Percentiles rank a stretch among this genome's conserved stretches.
These are phyloP conservation scores for Parachlorella kessleri DNA, from an alignment of 139 green algal genomes.

Conservation along the genomic window DNA sequence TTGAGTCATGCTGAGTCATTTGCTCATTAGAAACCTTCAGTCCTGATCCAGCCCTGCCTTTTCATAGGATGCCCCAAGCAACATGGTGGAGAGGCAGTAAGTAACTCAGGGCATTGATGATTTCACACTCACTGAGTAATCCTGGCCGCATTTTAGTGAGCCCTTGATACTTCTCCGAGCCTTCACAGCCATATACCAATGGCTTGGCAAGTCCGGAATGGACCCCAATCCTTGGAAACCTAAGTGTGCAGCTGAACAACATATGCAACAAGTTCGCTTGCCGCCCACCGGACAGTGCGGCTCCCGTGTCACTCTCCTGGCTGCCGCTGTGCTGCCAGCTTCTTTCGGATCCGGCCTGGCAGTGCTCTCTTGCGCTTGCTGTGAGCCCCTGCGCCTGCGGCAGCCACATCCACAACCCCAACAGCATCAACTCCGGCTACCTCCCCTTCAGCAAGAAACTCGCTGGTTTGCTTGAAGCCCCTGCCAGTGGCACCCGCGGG, in stretches of 20 bases:
- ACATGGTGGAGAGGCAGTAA: too few relatives aligned
- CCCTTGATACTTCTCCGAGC: too few relatives aligned
- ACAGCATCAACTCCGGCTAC: too few relatives aligned
- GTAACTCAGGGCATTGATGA: neutral
- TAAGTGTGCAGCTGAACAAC: neutral
- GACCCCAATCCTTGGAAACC: neutral
- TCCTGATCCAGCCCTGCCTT: too few relatives aligned
- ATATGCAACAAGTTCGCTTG: neutral
- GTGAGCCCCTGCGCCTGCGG: neutral
- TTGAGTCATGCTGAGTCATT: too few relatives aligned
- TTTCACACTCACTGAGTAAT: neutral
- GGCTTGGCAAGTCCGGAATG: neutral
- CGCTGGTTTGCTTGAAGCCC: too few relatives aligned
- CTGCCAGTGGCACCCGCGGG: conserved; percentile 9
- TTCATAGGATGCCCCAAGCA: too few relatives aligned
- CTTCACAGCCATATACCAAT: too few relatives aligned
- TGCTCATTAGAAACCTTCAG: too few relatives aligned
- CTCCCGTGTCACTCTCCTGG: neutral
- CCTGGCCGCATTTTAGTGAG: neutral
- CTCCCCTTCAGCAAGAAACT: too few relatives aligned
- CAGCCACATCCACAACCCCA: too few relatives aligned
- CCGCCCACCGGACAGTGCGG: neutral
- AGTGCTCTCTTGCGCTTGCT: conserved; percentile 48
- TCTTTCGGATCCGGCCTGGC: conserved; percentile 73
- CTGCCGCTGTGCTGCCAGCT: conserved; percentile 47